These are phyloP conservation scores for Stephania cephalantha DNA, from an alignment of 164 flowering plant species.

Conservation along the genomic window DNA sequence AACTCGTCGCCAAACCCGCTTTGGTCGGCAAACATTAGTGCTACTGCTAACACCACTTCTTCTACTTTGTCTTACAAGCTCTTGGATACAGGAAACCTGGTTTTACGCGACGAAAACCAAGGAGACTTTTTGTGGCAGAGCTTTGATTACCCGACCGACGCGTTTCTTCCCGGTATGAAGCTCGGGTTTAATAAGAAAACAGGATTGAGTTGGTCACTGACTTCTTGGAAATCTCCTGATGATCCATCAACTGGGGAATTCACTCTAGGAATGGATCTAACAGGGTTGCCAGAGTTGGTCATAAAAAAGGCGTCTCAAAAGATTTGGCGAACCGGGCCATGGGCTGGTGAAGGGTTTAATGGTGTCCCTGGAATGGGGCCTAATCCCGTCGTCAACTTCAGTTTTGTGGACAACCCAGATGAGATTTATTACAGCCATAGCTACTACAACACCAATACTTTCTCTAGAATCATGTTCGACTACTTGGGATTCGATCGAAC, in stretches of 20 bases:
- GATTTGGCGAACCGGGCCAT: conserved; percentile 26
- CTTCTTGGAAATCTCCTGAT: conserved; percentile 37
- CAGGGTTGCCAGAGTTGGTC: conserved; percentile 22
- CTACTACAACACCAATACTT: conserved; percentile 1
- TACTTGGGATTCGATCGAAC: not conserved
- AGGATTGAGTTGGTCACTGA: conserved; percentile 27
- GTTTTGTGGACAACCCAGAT: conserved; percentile 3
- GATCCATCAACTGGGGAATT: conserved; percentile 42
- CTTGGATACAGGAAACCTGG: conserved; percentile 44
- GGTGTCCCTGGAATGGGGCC: conserved; percentile 17
- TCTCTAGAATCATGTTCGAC: not conserved
- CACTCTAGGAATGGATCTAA: conserved; percentile 16
- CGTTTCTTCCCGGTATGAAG: conserved; percentile 3
- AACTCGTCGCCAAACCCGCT: conserved; percentile 1
- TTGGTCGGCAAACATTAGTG: conserved; percentile 29
- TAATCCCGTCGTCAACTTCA: not conserved
- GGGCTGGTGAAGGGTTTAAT: conserved; percentile 2
- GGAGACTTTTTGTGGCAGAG: no score
- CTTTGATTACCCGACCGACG: no score
- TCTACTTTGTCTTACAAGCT: conserved; percentile 22
- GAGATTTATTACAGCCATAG: not conserved
- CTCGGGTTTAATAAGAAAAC: conserved; percentile 31
- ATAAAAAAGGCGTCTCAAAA: conserved; percentile 11
- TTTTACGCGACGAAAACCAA: conserved; percentile 7
- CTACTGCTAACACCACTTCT: not conserved